Evolutionary conservation across 108 stramenopile genomes (phyloP).

Genomic region (Stephanodiscus minutulus): DNA sequence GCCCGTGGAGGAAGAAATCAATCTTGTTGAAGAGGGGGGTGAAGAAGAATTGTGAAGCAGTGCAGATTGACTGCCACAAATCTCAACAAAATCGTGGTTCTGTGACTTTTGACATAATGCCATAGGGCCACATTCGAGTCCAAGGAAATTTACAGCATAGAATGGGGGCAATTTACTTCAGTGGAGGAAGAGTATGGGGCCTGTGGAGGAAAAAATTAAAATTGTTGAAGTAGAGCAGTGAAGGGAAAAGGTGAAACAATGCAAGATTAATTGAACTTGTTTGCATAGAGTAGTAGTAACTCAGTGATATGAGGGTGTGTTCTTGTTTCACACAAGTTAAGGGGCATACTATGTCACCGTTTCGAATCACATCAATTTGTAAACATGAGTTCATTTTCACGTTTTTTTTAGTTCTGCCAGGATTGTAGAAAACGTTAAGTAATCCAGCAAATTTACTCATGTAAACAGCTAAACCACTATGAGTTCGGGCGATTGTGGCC

Average conservation of each 20-base stretch:
- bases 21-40: slow-evolving; percentile 35
- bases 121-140: slow-evolving; percentile 50
- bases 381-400: no score
- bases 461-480: no score
- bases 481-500: no score
- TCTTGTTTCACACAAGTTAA: no score
- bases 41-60: slow-evolving; percentile 14
- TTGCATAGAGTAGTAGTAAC: no score
- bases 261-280: no score
- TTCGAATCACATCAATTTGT: no score
- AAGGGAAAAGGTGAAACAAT: neutral
- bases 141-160: slow-evolving; percentile 52
- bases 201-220: slow-evolving; percentile 28
- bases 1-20: slow-evolving; percentile 26
- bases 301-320: no score
- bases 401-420: no score
- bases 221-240: slow-evolving; percentile 31
- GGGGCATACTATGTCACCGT: no score
- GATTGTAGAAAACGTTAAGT: no score
- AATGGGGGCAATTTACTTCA: slow-evolving; percentile 54
- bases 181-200: slow-evolving; percentile 60
- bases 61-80: slow-evolving; percentile 22
- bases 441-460: no score
- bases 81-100: slow-evolving; percentile 30
- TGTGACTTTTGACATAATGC: slow-evolving; percentile 58